Evolutionary conservation across 352 stramenopile species (phyloP).

Genomic region (Globisporangium parvum): DNA sequence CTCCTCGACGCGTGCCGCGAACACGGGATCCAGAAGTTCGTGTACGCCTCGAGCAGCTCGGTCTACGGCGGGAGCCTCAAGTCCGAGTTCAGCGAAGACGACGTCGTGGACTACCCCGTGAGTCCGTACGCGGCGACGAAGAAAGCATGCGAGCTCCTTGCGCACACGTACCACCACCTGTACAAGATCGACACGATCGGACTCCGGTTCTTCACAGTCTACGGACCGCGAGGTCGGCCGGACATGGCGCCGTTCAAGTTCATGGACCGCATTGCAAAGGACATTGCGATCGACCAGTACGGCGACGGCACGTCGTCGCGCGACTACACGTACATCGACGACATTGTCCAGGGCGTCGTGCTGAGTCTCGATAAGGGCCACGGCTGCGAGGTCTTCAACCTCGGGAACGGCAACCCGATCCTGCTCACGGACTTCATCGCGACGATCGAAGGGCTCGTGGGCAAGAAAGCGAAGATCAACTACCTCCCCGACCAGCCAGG

Average conservation of each 20-base stretch:
- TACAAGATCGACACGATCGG: constrained; percentile 94
- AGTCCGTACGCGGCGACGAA: constrained; percentile 97
- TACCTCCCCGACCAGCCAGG: constrained; percentile 93
- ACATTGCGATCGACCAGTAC: constrained; percentile 94
- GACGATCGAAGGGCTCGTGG: constrained; percentile 92
- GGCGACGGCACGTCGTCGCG: constrained; percentile 92
- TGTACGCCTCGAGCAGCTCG: constrained; percentile 94
- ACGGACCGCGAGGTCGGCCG: constrained; percentile 92
- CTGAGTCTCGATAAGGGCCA: constrained; percentile 56
- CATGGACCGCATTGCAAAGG: constrained; percentile 92
- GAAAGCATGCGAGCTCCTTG: constrained; percentile 95
- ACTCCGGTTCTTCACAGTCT: constrained; percentile 99
- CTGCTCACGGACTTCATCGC: constrained; percentile 93
- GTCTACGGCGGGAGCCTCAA: constrained; percentile 94
- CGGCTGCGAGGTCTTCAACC: constrained; percentile 96
- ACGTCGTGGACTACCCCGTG: constrained; percentile 92
- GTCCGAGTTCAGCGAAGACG: constrained; percentile 86
- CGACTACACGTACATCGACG: constrained; percentile 98
- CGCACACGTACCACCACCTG: constrained; percentile 96
- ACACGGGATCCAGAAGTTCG: constrained; percentile 91
- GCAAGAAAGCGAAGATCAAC: constrained; percentile 93
- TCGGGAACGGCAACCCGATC: constrained; percentile 92
- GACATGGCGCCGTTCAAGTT: constrained; percentile 99
- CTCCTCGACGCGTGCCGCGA: constrained; percentile 91
- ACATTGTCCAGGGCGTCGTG: constrained; percentile 96